Percentiles rank a stretch among this genome's conserved stretches.
phyloP scores from a whole-genome alignment of 495 filamentous ascomycete genomes.

The Rostrohypoxylon terebratum region DNA sequence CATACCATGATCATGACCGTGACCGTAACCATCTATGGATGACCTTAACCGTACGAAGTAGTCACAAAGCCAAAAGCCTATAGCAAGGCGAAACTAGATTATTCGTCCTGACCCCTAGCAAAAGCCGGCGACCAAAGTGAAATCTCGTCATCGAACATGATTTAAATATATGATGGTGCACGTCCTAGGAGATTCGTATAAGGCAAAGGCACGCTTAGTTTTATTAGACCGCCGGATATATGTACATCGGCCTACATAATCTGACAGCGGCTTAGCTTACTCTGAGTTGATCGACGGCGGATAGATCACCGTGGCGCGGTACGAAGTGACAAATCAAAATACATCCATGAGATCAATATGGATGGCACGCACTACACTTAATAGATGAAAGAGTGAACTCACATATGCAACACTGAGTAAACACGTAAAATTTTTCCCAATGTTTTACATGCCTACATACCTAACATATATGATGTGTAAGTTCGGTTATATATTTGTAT shows the following conservation, averaged over 20 bases:
- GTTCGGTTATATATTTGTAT: not conserved
- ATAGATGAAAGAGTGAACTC: slow-evolving; percentile 13
- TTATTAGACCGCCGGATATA: slow-evolving; percentile 23
- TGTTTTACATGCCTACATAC: not conserved
- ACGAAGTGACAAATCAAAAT: slow-evolving; percentile 42
- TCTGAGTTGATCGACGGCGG: slow-evolving; percentile 27
- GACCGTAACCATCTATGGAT: not conserved
- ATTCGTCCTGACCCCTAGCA: not conserved
- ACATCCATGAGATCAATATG: slow-evolving; percentile 20
- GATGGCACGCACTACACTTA: slow-evolving; percentile 33
- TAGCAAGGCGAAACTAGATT: slow-evolving; percentile 1
- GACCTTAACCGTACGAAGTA: too few species aligned
- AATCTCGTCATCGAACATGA: slow-evolving; percentile 12
- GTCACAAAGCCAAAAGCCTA: not conserved
- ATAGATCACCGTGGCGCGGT: slow-evolving; percentile 37
- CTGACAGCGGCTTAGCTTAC: slow-evolving; percentile 35
- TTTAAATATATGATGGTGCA: not conserved
- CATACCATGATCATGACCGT: not conserved
- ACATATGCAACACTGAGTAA: slow-evolving; percentile 10
- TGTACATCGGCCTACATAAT: slow-evolving; percentile 5
- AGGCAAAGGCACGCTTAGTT: slow-evolving; percentile 1
- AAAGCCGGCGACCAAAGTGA: slow-evolving; percentile 2
- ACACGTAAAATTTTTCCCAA: slow-evolving; percentile 19
- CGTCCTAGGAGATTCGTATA: slow-evolving; percentile 21
- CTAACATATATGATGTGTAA: not conserved